These are phyloP conservation scores for Hygrocybe punicea DNA, from an alignment of 768 basidiomycete species.

Conservation along the genomic window DNA sequence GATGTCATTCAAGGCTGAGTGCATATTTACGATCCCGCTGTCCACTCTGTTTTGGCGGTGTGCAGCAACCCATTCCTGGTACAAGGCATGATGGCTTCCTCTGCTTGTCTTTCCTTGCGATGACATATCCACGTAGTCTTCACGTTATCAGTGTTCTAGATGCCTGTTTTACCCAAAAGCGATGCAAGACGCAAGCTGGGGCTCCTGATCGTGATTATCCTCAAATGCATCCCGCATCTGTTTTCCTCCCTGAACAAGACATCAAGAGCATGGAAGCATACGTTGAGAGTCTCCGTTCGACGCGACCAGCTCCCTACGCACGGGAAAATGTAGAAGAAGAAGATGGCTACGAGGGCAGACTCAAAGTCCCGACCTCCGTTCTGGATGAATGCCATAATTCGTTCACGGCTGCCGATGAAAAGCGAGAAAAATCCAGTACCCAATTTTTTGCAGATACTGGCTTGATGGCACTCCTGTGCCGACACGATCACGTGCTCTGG, in stretches of 20 bases:
- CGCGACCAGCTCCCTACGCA: background rate
- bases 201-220: background rate
- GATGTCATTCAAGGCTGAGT: background rate
- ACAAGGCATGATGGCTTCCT: background rate
- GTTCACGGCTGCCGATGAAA: conserved; percentile 24
- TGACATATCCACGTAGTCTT: conserved; percentile 7
- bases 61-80: background rate
- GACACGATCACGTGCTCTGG: conserved; percentile 31
- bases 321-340: background rate
- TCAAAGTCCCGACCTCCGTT: conserved; percentile 12
- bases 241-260: conserved; percentile 7
- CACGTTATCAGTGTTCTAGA: conserved; percentile 32
- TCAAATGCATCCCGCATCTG: background rate
- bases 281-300: background rate
- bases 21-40: conserved; percentile 9
- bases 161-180: conserved; percentile 36
- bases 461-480: conserved; percentile 34
- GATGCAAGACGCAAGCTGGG: conserved; percentile 1
- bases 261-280: conserved; percentile 4
- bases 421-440: conserved; percentile 5
- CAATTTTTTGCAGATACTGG: conserved; percentile 26
- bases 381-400: conserved; percentile 15
- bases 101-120: background rate
- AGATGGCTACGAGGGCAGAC: conserved; percentile 3
- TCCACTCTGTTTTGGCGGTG: conserved; percentile 10